Base-by-base conservation (phyloP, 179 eudicot genomes). In the Beta corolliflora region DNA sequence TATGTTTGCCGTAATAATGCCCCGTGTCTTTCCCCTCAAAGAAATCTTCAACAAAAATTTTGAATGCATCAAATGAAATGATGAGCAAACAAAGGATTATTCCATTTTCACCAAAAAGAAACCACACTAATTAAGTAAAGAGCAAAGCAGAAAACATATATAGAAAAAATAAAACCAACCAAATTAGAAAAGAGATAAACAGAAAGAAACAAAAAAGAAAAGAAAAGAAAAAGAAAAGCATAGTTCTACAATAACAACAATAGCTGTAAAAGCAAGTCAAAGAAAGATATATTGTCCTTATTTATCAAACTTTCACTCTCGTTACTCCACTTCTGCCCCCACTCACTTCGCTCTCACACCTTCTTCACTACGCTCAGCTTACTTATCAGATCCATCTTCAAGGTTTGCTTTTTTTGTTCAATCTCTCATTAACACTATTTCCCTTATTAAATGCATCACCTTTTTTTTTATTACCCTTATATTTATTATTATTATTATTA, bases 381-480 rank as follows among this genome's bases (percentile, higher is more conserved):
- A 61, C 77, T 64, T 44, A 78, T 75, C 77, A 75, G 85, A 82
- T 82, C 85, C 85, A 78, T 54, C 71, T 65, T 55, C 81, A 54
- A 71, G 81, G 81, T 82, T 71, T 45, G 46, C 18, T 19, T 77
- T n/a, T 50, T 45, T 19, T 7, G 18, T 45, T 1, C 12, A 5
- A 11, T 29, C 4, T 63, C 16, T 64, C 45, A 13, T 52, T 3
- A 9, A 2, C 25, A 13, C n/a, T 19, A 5, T 10, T 67, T 45
- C 19, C 14, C 45, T 13, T 56, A 31, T 77, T 56, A 9, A 66
- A 66, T 79, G 61, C 21, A 29, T 21, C 58, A 7, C 13, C 41
- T 12, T 69, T 69, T 81, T 5, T 23, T 41, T 23, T 55, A 9
- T 16, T 69, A 15, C n/a, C 55, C 58, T 11, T 29, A n/a, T 25